Conservation (phyloP, 2,329 filamentous ascomycete species). For the Cytospora schulzeri region DNA sequence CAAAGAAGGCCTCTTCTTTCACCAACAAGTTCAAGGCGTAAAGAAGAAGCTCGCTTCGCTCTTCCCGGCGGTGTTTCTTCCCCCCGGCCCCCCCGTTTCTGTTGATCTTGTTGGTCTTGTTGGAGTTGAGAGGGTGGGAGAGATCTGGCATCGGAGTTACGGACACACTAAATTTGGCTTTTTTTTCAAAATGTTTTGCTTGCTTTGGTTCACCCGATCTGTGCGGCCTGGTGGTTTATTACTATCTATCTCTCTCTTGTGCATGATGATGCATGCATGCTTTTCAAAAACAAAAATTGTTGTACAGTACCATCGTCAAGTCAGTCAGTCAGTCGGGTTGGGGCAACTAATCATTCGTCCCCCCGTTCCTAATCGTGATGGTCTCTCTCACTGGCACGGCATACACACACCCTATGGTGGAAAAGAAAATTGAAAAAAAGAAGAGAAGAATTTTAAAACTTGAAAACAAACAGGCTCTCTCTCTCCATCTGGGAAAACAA, state of each 20-base stretch:
- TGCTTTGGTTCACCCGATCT: not conserved
- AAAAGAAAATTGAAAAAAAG: not conserved
- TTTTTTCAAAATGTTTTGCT: not conserved
- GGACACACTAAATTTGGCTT: slow-evolving; percentile 3
- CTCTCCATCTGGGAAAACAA: not conserved
- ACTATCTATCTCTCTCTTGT: not conserved
- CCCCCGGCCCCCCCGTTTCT: not conserved
- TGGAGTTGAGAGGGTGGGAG: slow-evolving; percentile 26
- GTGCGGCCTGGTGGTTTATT: not conserved
- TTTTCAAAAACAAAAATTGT: not conserved
- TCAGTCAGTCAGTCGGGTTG: no score
- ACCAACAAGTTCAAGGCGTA: not conserved
- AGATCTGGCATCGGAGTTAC: slow-evolving; percentile 28
- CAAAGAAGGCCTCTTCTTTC: not conserved
- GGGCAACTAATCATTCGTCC: slow-evolving; percentile 3
- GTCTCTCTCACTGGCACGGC: not conserved
- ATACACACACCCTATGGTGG: no score
- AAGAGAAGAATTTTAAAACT: not conserved
- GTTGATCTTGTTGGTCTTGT: slow-evolving; percentile 13
- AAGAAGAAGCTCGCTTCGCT: not conserved
- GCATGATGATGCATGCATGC: not conserved
- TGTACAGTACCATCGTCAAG: slow-evolving; percentile 12
- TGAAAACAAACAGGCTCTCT: not conserved
- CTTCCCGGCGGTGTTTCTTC: not conserved
- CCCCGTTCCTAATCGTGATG: slow-evolving; percentile 9